Evolutionary conservation across 169 alveolate genomes (phyloP).

Genomic region (Perkinsus olseni): DNA sequence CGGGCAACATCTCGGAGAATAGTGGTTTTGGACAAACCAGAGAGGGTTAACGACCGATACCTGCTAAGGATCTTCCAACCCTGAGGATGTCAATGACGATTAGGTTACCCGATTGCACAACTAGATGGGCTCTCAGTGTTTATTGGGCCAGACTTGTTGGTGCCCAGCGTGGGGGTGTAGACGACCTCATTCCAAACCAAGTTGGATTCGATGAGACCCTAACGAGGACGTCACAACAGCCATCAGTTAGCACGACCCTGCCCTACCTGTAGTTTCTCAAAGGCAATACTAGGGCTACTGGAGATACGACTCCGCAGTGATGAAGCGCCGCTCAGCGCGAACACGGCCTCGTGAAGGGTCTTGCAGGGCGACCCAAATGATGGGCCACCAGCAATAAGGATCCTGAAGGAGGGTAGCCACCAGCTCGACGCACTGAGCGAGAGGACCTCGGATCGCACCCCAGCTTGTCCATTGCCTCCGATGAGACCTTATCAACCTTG

Average conservation of each 20-base stretch:
- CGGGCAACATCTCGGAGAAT: neutral
- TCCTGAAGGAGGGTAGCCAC: neutral
- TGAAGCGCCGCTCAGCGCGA: neutral
- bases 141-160: neutral
- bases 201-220: neutral
- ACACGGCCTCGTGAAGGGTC: neutral
- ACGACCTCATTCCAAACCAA: neutral
- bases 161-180: neutral
- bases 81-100: neutral
- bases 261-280: neutral
- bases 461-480: neutral
- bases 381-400: neutral
- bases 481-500: neutral
- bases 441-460: neutral
- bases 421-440: neutral
- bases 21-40: neutral
- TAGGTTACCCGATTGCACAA: neutral
- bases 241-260: neutral
- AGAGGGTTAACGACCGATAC: neutral
- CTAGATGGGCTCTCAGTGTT: neutral
- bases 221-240: neutral
- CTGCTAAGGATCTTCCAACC: neutral
- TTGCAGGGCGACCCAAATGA: neutral
- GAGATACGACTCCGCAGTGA: neutral
- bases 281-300: neutral